These are phyloP conservation scores for Quercus berberidifolia DNA, from an alignment of 306 rosid species.

Conservation along the genomic window DNA sequence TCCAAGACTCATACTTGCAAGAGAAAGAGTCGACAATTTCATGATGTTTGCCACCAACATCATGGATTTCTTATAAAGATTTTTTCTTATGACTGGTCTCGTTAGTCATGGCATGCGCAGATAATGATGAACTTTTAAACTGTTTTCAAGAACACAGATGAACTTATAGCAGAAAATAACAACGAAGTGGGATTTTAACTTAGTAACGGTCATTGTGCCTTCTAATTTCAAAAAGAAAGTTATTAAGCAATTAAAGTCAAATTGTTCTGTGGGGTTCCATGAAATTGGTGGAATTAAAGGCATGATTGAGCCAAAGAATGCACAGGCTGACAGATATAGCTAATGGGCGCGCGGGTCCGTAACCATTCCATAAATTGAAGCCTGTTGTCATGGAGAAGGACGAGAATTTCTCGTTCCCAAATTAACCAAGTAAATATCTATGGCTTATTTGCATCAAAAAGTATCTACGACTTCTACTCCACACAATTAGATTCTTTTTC, in stretches of 20 bases:
- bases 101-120: neutral
- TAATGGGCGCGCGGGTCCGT: neutral
- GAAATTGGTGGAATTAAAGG: neutral
- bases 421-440: no score
- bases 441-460: no score
- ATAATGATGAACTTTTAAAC: neutral
- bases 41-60: slow-evolving; percentile 51
- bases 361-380: neutral
- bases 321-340: neutral
- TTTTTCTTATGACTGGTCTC: neutral
- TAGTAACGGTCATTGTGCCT: neutral
- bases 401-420: no score
- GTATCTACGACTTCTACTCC: no score
- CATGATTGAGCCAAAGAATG: neutral
- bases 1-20: neutral
- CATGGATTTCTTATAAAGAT: slow-evolving; percentile 47
- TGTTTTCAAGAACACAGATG: neutral
- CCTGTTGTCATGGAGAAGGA: no score
- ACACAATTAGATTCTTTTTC: no score
- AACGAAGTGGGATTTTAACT: neutral
- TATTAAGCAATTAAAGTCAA: neutral
- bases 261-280: slow-evolving; percentile 2
- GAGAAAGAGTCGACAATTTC: slow-evolving; percentile 37
- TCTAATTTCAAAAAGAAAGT: neutral
- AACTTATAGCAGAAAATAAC: neutral